Evolutionary conservation across 345 rosid species (phyloP).

Genomic region (Populus alba): DNA sequence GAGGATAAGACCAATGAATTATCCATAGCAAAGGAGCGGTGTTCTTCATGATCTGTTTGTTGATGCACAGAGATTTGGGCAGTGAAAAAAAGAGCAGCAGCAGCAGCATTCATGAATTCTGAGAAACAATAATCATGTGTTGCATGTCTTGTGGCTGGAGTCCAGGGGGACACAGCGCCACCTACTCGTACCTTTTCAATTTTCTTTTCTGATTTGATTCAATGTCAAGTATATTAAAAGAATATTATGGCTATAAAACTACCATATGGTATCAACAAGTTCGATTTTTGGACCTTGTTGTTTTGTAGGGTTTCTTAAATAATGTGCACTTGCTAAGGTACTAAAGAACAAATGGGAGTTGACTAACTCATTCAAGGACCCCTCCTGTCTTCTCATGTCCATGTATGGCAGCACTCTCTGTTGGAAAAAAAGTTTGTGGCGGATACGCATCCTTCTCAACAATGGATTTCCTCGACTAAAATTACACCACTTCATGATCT

Average conservation of each 20-base stretch:
- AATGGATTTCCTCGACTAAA: too few species aligned
- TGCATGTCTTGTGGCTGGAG: conserved; percentile 29
- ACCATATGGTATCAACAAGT: too few species aligned
- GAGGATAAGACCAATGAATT: not conserved
- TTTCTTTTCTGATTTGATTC: not conserved
- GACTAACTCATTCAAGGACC: too few species aligned
- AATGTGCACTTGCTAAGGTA: not conserved
- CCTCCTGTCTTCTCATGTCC: too few species aligned
- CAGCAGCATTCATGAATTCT: conserved; percentile 25
- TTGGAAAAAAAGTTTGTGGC: too few species aligned
- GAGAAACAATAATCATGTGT: conserved; percentile 23
- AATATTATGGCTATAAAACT: too few species aligned
- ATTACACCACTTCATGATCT: too few species aligned
- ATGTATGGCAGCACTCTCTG: too few species aligned
- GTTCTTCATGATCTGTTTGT: conserved; percentile 17
- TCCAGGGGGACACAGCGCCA: conserved; percentile 62
- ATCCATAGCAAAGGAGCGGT: not conserved
- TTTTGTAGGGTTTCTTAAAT: too few species aligned
- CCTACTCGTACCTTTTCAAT: conserved; percentile 33
- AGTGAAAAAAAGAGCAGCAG: conserved; percentile 44
- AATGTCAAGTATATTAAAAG: too few species aligned
- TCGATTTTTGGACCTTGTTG: too few species aligned
- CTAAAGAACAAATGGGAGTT: not conserved
- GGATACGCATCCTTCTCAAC: too few species aligned
- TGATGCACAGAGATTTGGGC: conserved; percentile 42